Conservation (phyloP, 1,284 basidiomycete species). For the Moesziomyces globuligerus region DNA sequence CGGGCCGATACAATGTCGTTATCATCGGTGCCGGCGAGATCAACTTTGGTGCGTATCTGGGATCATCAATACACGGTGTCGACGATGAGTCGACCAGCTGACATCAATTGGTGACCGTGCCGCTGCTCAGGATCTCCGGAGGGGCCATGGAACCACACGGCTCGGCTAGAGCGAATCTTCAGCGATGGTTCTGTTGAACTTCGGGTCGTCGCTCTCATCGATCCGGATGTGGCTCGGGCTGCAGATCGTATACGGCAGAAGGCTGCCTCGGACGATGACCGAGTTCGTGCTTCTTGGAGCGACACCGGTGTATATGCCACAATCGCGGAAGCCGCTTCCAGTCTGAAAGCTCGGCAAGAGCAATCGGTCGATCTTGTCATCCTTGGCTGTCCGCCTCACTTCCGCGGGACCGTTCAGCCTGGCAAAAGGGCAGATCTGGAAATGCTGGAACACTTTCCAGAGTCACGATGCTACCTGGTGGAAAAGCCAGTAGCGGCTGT, state of each 20-base stretch:
- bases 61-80: neutral
- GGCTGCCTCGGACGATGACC: neutral
- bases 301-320: slow-evolving; percentile 1
- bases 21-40: slow-evolving; percentile 45
- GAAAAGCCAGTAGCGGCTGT: slow-evolving; percentile 62
- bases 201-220: slow-evolving; percentile 49
- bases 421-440: slow-evolving; percentile 31
- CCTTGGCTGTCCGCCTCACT: slow-evolving; percentile 42
- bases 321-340: slow-evolving; percentile 2
- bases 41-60: slow-evolving; percentile 32
- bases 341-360: neutral
- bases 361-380: slow-evolving; percentile 40
- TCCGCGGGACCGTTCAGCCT: slow-evolving; percentile 19
- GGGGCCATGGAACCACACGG: slow-evolving; percentile 47
- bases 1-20: slow-evolving; percentile 21
- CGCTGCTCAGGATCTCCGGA: slow-evolving; percentile 27
- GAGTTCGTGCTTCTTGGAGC: slow-evolving; percentile 15
- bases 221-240: slow-evolving; percentile 42
- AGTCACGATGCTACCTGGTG: slow-evolving; percentile 40
- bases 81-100: neutral
- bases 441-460: slow-evolving; percentile 24
- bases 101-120: neutral
- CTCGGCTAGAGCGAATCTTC: slow-evolving; percentile 22
- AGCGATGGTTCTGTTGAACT: slow-evolving; percentile 14
- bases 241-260: slow-evolving; percentile 32